Conservation (phyloP, 192 early-diverging fungal species). For the Jimgerdemannia flammicorona region DNA sequence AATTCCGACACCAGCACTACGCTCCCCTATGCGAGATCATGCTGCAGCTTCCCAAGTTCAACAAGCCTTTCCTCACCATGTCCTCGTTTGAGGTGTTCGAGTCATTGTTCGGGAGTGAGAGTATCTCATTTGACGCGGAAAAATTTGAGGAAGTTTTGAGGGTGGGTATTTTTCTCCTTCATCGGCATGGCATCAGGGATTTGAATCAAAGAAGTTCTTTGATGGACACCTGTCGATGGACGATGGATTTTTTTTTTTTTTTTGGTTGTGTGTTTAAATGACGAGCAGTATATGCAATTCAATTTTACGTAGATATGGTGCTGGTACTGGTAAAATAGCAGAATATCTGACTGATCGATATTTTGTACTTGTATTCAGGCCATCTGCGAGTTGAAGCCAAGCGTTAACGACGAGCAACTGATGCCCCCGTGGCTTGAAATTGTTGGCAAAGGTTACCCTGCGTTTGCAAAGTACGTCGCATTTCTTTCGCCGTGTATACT, state of each 20-base stretch:
- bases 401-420: constrained; percentile 74
- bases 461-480: constrained; percentile 55
- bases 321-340: too few relatives aligned
- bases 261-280: too few relatives aligned
- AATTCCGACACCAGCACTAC: constrained; percentile 38
- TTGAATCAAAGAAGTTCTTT: not conserved
- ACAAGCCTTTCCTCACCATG: constrained; percentile 73
- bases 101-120: constrained; percentile 48
- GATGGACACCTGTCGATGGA: not conserved
- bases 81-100: constrained; percentile 75
- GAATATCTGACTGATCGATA: too few relatives aligned
- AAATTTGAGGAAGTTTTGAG: constrained; percentile 24
- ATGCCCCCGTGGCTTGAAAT: constrained; percentile 84
- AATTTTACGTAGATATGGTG: too few relatives aligned
- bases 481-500: not conserved
- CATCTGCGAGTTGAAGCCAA: constrained; percentile 78
- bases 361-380: constrained; percentile 26
- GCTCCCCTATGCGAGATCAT: constrained; percentile 65
- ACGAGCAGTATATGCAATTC: too few relatives aligned
- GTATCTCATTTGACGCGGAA: constrained; percentile 33
- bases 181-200: not conserved
- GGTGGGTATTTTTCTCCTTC: constrained; percentile 11
- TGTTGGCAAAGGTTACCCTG: constrained; percentile 65
- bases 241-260: too few relatives aligned
- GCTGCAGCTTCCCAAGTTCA: constrained; percentile 75